Base-by-base conservation (phyloP, 768 basidiomycete genomes). In the Tylopilus rubrobrunneus region DNA sequence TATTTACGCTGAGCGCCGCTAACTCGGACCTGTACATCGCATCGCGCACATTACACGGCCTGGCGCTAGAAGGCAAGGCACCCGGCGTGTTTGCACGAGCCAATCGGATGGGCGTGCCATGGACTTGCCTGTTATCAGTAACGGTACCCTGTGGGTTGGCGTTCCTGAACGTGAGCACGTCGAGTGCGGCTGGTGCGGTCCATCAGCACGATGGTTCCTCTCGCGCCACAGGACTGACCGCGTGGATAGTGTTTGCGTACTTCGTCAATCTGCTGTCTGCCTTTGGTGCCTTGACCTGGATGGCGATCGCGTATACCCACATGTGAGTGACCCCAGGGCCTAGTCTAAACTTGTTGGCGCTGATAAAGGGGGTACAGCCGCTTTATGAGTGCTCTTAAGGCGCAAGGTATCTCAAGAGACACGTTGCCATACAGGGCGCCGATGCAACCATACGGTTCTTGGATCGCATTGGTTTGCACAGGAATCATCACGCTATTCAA, bases 1-100 rank as follows among this genome's bases (percentile, higher is more conserved):
- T 86, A 57, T 86, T 85, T 65, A 81, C 85, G n/a, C 73, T 82
- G 66, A 80, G 80, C 59, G 78, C 78, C 3, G 78, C 85, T 23
- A 86, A 85, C 63, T 81, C 81, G 9, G 86, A 45, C 15, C 73
- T 82, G 34, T 34, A 15, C 8, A 31, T 31, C 11, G 31, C 31
- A 31, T 31, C 34, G 34, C 34, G 34, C 34, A 34, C 34, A 14
- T 34, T 34, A 9, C 34, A 34, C 34, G 34, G 34, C 14, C 12
- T 34, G 40, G 75, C 79, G 5, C 70, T 78, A 43, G 75, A 78
- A 57, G 78, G 79, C 19, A 79, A 82, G 53, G 80, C 77, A 4
- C 79, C 77, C 0, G 72, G 56, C 52, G 62, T 74, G 49, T 66
- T 82, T 36, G 62, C 73, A 0, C 71, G 73, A 48, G 79, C 77